phyloP scores from a whole-genome alignment of 2,329 filamentous ascomycete genomes.

The Fusarium buharicum region DNA sequence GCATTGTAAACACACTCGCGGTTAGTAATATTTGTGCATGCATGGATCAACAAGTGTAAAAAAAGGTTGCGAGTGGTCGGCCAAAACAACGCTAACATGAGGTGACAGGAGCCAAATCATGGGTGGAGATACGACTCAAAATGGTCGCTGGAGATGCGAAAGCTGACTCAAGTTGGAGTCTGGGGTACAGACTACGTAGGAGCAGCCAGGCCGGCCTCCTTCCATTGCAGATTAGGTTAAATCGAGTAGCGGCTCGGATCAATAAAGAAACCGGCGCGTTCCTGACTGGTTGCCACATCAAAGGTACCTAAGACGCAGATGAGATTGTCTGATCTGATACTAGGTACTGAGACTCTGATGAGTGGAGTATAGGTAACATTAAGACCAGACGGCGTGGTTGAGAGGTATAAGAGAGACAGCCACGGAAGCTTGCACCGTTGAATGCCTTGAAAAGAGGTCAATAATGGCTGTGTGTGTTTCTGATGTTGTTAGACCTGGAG shows the following conservation, averaged over 20 bases:
- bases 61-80: constrained; percentile 7
- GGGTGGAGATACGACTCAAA: constrained; percentile 9
- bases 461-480: no score
- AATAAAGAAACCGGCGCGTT: neutral
- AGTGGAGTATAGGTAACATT: no score
- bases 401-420: neutral
- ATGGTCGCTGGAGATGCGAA: neutral
- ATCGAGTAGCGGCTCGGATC: neutral
- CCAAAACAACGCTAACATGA: neutral
- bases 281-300: neutral
- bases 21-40: no score
- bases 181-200: neutral
- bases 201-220: no score
- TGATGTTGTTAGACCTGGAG: no score
- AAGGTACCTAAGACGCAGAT: neutral
- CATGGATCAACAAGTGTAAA: neutral
- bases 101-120: neutral
- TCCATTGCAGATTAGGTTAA: neutral
- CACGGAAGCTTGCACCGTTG: no score
- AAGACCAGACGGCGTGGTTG: neutral
- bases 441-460: no score
- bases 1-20: no score
- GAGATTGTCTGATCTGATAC: no score
- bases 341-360: no score
- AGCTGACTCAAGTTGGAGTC: constrained; percentile 14